Percentiles rank a stretch among this genome's conserved stretches.
Conservation (phyloP, 306 rosid species). For the Vachellia collinsii region DNA sequence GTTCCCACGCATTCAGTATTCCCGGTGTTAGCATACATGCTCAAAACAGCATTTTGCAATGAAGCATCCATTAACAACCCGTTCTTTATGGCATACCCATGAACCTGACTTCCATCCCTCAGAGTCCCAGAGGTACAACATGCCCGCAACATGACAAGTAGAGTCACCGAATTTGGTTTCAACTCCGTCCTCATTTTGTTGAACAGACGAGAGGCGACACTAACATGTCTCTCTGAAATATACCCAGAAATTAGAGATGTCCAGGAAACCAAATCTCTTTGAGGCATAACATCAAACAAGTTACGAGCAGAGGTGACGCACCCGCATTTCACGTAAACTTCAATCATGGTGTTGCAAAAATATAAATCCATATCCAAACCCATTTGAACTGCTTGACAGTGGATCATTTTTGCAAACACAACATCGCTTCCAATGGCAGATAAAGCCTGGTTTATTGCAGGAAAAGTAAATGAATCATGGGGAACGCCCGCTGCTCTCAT, state of each 20-base stretch:
- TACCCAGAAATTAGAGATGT: constrained; percentile 53
- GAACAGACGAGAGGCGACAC: constrained; percentile 39
- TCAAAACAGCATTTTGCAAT: constrained; percentile 53
- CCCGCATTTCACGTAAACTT: constrained; percentile 51
- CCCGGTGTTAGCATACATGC: constrained; percentile 50
- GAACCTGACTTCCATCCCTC: constrained; percentile 47
- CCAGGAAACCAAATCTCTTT: constrained; percentile 62
- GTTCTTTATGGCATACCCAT: constrained; percentile 50
- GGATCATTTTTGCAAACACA: constrained; percentile 52
- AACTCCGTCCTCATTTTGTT: constrained; percentile 49
- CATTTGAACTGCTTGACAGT: constrained; percentile 50
- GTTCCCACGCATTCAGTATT: constrained; percentile 41
- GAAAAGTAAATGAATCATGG: constrained; percentile 55
- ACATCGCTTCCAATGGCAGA: constrained; percentile 30
- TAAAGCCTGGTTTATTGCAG: constrained; percentile 46
- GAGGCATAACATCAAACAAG: constrained; percentile 49
- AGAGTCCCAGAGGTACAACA: constrained; percentile 39
- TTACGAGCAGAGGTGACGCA: constrained; percentile 27
- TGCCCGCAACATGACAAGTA: constrained; percentile 53
- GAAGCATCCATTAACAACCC: constrained; percentile 46
- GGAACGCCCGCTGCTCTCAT: constrained; percentile 51
- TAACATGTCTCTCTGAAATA: constrained; percentile 33
- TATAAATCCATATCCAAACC: constrained; percentile 54
- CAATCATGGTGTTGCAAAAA: constrained; percentile 59
- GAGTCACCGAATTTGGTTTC: constrained; percentile 54